Evolutionary conservation across 768 basidiomycete species (phyloP).

Genomic region (Suillus clintonianus): DNA sequence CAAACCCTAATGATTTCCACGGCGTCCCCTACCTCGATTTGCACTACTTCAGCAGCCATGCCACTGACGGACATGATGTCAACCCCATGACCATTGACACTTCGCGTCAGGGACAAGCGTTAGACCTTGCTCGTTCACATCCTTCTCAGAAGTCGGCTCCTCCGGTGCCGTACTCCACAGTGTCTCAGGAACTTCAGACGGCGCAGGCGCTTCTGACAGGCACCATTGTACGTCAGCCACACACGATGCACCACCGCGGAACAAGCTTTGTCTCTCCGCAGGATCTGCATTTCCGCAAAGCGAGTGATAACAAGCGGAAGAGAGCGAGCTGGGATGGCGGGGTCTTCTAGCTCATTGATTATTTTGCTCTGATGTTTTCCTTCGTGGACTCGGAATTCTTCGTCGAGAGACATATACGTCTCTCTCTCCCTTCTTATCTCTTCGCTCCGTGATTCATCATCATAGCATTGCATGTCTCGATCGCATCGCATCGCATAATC

Average conservation of each 20-base stretch:
- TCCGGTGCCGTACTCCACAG: conserved; percentile 22
- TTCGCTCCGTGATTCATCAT: conserved; percentile 11
- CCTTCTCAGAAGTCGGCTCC: conserved; percentile 31
- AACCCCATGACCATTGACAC: conserved; percentile 22
- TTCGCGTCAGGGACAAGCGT: conserved; percentile 47
- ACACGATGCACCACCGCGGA: conserved; percentile 46
- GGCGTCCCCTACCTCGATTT: conserved; percentile 72
- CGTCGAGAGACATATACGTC: conserved; percentile 6
- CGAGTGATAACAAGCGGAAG: conserved; percentile 56
- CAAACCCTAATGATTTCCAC: conserved; percentile 36
- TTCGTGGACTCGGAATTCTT: neutral
- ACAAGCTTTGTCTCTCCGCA: conserved; percentile 56
- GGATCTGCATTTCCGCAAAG: conserved; percentile 49
- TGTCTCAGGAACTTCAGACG: conserved; percentile 33
- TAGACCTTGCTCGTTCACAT: conserved; percentile 49
- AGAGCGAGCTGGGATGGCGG: conserved; percentile 59
- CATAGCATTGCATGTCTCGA: conserved; percentile 4
- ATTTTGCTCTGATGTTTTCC: conserved; percentile 1
- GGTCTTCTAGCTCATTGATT: conserved; percentile 21
- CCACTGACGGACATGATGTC: conserved; percentile 26
- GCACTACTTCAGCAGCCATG: conserved; percentile 57
- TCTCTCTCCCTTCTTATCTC: conserved; percentile 6
- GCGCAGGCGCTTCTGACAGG: conserved; percentile 30
- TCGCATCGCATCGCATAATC: neutral
- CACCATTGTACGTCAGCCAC: conserved; percentile 15